phyloP scores from a whole-genome alignment of 148 eudicot genomes.

The Fagopyrum esculentum region DNA sequence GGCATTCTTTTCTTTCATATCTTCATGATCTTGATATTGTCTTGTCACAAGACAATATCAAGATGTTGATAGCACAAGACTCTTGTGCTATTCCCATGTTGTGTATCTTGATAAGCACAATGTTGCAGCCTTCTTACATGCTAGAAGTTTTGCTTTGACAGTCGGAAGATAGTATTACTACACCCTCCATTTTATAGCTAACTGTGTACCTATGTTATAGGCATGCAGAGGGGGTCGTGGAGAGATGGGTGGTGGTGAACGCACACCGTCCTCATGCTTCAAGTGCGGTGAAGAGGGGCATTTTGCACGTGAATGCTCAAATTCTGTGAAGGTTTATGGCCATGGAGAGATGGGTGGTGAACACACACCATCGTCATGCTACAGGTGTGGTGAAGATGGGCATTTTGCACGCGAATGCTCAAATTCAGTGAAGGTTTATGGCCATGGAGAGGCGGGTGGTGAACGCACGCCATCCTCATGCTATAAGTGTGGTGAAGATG shows the following conservation, averaged over 20 bases:
- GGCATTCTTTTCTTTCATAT: neutral
- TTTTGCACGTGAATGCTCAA: constrained; percentile 68
- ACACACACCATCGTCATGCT: constrained; percentile 47
- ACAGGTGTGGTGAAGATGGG: constrained; percentile 66
- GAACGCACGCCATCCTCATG: constrained; percentile 42
- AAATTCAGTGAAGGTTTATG: constrained; percentile 20
- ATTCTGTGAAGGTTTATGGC: constrained; percentile 17
- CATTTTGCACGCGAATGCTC: constrained; percentile 78
- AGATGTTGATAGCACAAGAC: too few species aligned
- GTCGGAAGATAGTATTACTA: neutral
- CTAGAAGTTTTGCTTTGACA: neutral
- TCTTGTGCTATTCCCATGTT: neutral
- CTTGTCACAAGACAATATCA: neutral
- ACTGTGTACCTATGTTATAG: constrained; percentile 19
- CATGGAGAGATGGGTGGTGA: constrained; percentile 36
- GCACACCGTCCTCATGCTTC: constrained; percentile 46
- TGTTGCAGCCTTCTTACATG: neutral
- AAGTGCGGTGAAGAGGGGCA: constrained; percentile 78
- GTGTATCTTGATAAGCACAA: neutral
- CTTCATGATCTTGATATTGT: neutral
- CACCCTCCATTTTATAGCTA: neutral
- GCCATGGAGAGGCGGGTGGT: constrained; percentile 34
- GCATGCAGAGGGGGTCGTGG: constrained; percentile 14
- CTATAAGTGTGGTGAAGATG: constrained; percentile 66
- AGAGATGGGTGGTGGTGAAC: constrained; percentile 34